Conservation (phyloP, 2,329 filamentous ascomycete genomes). For the Pseudogymnoascus sp. region DNA sequence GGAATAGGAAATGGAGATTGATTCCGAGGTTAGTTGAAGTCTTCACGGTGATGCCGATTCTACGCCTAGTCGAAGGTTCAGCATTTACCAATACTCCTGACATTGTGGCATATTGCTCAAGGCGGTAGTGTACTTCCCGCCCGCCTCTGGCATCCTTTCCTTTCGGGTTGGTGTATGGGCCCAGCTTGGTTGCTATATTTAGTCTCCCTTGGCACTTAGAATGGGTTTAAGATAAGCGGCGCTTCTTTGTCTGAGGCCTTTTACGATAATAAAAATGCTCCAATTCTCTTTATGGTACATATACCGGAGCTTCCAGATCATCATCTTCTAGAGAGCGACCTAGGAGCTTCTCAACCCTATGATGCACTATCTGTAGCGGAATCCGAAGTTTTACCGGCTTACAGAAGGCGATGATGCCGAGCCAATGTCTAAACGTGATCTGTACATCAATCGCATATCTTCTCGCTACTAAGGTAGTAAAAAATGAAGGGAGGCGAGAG, state of each 20-base stretch:
- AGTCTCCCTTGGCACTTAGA: no score
- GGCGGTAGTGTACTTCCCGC: no score
- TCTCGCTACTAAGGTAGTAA: slow-evolving; percentile 3
- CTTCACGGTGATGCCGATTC: no score
- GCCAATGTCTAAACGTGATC: background rate
- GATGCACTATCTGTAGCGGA: background rate
- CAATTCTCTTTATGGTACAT: background rate
- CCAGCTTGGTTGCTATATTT: no score
- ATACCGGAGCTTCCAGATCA: background rate
- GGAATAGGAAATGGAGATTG: no score
- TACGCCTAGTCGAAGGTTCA: no score
- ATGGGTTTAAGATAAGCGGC: background rate
- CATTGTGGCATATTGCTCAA: no score
- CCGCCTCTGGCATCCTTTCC: no score
- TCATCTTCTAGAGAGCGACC: slow-evolving; percentile 1
- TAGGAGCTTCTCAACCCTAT: background rate
- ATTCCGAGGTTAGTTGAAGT: no score
- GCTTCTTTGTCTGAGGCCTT: background rate
- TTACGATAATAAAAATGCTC: background rate
- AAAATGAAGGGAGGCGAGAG: slow-evolving; percentile 6
- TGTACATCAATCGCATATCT: slow-evolving; percentile 7
- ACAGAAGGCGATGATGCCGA: background rate
- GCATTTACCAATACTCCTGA: no score
- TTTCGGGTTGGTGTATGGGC: no score
- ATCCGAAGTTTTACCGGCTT: background rate